Evolutionary conservation across 2,329 filamentous ascomycete species (phyloP), one percentile per base, ranked within the genome.

Genomic region (Trichoderma breve): DNA sequence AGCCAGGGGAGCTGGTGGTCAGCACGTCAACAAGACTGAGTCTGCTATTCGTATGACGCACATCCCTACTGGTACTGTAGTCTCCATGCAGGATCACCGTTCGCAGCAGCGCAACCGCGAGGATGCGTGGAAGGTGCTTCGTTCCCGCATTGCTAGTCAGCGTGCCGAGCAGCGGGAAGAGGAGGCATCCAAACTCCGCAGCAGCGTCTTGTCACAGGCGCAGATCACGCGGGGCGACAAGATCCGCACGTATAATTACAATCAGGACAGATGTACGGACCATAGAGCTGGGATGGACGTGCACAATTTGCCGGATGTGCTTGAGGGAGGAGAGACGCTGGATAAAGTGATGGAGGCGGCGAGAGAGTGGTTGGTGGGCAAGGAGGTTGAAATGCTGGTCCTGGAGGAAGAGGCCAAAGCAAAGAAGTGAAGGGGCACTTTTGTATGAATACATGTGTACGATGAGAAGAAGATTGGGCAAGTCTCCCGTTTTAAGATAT

Each of bases 11-110:
- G 95, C 96, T 0, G 96, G 96, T 36, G 96, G 96, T 1, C 96
- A 99, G 84, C 96, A 99, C 82, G 96, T 99, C 79, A 99, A 99
- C 84, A 98, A 95, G 81, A 99, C 96, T 0, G 96, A 99, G 83
- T 97, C 94, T 34, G 96, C 96, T 4, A 93, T 99, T 73, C 91
- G 96, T 11, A 86, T 99, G 77, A 98, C 95, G 2, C 96, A 99
- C 83, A 82, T 92, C 7, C 96, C 96, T 2, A 97, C 94, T 1
- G 93, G 92, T 58, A 96, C 91, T 0, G 89, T 93, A 2, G 95
- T 98, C 15, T 91, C 91, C 14, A 97, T 98, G 87, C 96, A 99
- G 81, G 96, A 99, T 80, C 91, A 91, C 68, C 89, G 96, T 70
- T 97, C 94, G 57, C 96, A 99, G 83, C 90, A 93, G 76, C 90